Conservation (phyloP, 345 rosid genomes). For the Murraya koenigii region DNA sequence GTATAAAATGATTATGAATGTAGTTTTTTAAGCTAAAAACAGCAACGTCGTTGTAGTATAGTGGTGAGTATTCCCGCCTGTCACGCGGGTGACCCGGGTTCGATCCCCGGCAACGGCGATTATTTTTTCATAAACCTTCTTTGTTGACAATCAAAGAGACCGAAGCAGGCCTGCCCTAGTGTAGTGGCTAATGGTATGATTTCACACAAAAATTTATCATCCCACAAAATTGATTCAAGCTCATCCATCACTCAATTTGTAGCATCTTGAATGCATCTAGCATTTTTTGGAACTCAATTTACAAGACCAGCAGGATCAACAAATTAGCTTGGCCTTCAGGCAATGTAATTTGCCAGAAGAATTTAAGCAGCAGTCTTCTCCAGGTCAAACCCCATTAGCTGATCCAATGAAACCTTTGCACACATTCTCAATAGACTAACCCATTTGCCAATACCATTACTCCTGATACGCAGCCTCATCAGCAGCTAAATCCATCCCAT, state of each 20-base stretch:
- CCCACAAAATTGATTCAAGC: not conserved
- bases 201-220: not conserved
- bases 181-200: no score
- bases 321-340: not conserved
- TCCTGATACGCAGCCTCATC: not conserved
- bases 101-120: constrained; percentile 76
- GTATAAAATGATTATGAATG: no score
- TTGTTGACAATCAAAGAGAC: no score
- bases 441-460: not conserved
- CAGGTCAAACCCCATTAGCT: not conserved
- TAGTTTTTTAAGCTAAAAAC: no score
- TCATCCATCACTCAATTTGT: not conserved
- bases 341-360: not conserved
- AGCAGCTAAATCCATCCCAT: not conserved
- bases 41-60: not conserved
- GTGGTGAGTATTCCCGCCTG: constrained; percentile 50
- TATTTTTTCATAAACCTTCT: no score
- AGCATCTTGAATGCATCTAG: not conserved
- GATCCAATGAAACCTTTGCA: not conserved
- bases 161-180: no score
- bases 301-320: not conserved
- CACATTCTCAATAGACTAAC: not conserved
- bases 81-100: constrained; percentile 77
- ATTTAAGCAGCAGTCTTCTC: not conserved
- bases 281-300: not conserved